phyloP scores from a whole-genome alignment of 805 yeast genomes.

The Candida coquimbonensis region DNA sequence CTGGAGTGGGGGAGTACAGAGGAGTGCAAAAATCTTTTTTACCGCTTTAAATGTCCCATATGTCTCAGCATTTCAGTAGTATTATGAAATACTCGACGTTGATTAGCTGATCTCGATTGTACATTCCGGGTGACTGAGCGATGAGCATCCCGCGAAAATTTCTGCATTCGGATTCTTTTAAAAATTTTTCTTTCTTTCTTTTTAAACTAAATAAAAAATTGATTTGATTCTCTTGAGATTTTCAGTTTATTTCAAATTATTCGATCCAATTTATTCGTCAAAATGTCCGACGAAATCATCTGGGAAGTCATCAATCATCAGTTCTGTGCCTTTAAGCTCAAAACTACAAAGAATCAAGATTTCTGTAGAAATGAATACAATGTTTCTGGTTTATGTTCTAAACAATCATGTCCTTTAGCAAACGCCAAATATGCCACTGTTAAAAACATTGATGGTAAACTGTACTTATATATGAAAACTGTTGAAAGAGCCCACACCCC shows the following conservation, averaged over 20 bases:
- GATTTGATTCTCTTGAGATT: not conserved
- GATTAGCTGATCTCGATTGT: not conserved
- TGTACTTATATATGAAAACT: constrained; percentile 89
- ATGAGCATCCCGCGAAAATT: constrained; percentile 4
- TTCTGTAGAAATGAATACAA: constrained; percentile 96
- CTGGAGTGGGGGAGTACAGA: too few species aligned
- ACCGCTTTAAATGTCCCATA: too few species aligned
- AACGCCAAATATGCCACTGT: constrained; percentile 88
- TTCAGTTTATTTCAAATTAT: not conserved
- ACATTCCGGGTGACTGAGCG: constrained; percentile 2
- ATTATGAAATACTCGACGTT: not conserved
- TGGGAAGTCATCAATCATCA: constrained; percentile 97
- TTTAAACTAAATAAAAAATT: not conserved
- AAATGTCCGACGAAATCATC: constrained; percentile 48
- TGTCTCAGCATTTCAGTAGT: not conserved
- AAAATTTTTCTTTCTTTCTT: constrained; percentile 1
- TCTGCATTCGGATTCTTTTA: not conserved
- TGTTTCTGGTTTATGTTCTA: constrained; percentile 87
- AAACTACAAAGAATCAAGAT: constrained; percentile 81
- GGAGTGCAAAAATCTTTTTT: too few species aligned
- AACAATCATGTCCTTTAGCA: constrained; percentile 95
- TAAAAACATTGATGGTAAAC: constrained; percentile 68
- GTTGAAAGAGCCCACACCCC: constrained; percentile 98
- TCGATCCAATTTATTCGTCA: not conserved
- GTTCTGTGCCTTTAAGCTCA: constrained; percentile 90